A percentile compares a stretch with the other conserved stretches of the same genome.
Evolutionary conservation across 345 rosid species (phyloP).

Genomic region (Mangifera indica): DNA sequence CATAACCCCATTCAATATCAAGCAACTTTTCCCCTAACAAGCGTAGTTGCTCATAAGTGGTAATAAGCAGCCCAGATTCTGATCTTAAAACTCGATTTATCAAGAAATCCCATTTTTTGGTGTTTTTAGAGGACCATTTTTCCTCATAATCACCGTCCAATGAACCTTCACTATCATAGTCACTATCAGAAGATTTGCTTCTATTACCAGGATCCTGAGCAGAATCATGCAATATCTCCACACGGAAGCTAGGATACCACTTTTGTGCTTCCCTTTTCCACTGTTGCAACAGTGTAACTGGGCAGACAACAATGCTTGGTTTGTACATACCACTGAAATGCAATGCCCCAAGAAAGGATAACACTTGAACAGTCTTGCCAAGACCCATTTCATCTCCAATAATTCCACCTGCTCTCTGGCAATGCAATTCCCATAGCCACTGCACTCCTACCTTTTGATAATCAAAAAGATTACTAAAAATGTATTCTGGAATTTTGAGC

Average conservation of each 20-base stretch:
- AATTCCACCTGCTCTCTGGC: conserved; percentile 98
- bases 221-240: conserved; percentile 92
- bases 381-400: conserved; percentile 99
- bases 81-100: conserved; percentile 76
- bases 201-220: conserved; percentile 53
- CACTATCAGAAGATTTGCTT: conserved; percentile 55
- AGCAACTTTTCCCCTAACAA: conserved; percentile 77
- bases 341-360: conserved; percentile 90
- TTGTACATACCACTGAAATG: conserved; percentile 90
- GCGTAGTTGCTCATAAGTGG: conserved; percentile 96
- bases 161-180: conserved; percentile 69
- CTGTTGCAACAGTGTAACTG: conserved; percentile 87
- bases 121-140: conserved; percentile 39
- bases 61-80: conserved; percentile 76
- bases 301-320: conserved; percentile 92
- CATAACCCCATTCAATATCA: conserved; percentile 93
- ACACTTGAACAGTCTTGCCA: conserved; percentile 92
- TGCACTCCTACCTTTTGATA: conserved; percentile 98
- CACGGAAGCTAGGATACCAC: conserved; percentile 77
- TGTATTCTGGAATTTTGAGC: conserved; percentile 69
- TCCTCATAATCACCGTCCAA: conserved; percentile 57
- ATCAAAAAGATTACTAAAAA: conserved; percentile 76
- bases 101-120: conserved; percentile 81
- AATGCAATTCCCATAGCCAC: conserved; percentile 99
- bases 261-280: conserved; percentile 94